Evolutionary conservation across 768 basidiomycete genomes (phyloP).

Genomic region (Cytidiella melzeri): DNA sequence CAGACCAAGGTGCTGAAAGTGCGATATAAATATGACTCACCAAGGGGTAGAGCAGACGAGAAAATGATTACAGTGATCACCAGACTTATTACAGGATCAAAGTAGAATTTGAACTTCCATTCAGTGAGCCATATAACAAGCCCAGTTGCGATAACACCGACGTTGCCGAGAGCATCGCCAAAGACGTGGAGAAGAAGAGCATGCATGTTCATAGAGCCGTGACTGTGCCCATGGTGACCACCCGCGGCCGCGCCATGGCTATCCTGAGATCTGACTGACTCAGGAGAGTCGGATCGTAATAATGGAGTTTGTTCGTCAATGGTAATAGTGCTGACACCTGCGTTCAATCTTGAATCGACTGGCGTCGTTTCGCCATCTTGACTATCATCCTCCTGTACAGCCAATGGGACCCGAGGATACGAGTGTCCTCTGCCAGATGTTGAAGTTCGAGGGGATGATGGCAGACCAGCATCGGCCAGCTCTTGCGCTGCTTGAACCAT

Average conservation of each 20-base stretch:
- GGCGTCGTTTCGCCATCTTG: not conserved
- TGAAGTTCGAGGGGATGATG: not conserved
- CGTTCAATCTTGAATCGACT: too few relatives aligned
- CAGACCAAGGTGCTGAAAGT: not conserved
- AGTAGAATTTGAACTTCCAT: conserved; percentile 85
- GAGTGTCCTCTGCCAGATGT: too few relatives aligned
- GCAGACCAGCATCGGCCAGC: conserved; percentile 50
- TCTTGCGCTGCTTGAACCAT: conserved; percentile 82
- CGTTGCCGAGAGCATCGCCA: conserved; percentile 96
- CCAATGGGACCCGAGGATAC: not conserved
- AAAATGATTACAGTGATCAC: conserved; percentile 96
- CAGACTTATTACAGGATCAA: conserved; percentile 88
- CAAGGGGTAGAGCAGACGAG: conserved; percentile 88
- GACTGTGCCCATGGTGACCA: conserved; percentile 28
- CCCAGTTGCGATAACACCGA: conserved; percentile 94
- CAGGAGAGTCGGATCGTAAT: conserved; percentile 7
- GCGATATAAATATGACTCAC: conserved; percentile 36
- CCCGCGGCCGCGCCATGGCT: conserved; percentile 8
- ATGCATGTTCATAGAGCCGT: conserved; percentile 95
- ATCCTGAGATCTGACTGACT: conserved; percentile 11
- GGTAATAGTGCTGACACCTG: not conserved
- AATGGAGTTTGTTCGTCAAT: conserved; percentile 19
- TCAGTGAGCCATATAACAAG: conserved; percentile 88
- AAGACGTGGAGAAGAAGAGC: conserved; percentile 91
- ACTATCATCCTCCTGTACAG: not conserved